These are phyloP conservation scores for Pseudogymnoascus sp. DNA, from an alignment of 2,329 filamentous ascomycete genomes.

Conservation along the genomic window DNA sequence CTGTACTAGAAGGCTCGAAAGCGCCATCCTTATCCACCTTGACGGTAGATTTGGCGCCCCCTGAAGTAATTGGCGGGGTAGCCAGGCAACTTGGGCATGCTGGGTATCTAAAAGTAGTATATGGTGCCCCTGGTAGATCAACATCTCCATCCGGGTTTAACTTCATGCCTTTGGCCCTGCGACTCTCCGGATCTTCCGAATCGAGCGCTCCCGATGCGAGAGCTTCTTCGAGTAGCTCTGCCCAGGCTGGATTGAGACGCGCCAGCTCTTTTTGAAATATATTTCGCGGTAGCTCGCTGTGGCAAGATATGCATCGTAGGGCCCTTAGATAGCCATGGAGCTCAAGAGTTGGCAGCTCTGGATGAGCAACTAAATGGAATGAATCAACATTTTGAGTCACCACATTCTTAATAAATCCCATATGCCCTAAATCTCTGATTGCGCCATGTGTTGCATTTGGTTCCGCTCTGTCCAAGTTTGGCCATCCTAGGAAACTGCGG, in stretches of 20 bases:
- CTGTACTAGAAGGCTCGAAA: constrained; percentile 56
- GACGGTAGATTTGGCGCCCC: constrained; percentile 50
- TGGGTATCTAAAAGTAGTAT: constrained; percentile 84
- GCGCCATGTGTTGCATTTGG: constrained; percentile 77
- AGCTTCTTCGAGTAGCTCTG: constrained; percentile 62
- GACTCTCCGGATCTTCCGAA: constrained; percentile 65
- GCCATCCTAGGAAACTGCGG: constrained; percentile 87
- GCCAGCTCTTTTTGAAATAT: constrained; percentile 69
- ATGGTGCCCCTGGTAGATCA: constrained; percentile 77
- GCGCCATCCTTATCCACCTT: constrained; percentile 73
- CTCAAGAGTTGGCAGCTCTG: constrained; percentile 65
- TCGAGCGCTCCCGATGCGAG: constrained; percentile 65
- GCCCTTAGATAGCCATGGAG: constrained; percentile 84
- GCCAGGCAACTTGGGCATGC: constrained; percentile 73
- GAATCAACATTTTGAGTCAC: constrained; percentile 98
- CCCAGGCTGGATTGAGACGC: constrained; percentile 78
- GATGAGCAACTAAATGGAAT: constrained; percentile 74
- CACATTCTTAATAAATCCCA: constrained; percentile 66
- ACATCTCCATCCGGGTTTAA: constrained; percentile 94
- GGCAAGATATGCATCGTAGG: constrained; percentile 73
- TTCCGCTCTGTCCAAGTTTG: constrained; percentile 64
- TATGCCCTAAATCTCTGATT: constrained; percentile 58
- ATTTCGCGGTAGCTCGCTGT: constrained; percentile 58
- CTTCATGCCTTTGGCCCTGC: constrained; percentile 59
- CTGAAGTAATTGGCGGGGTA: constrained; percentile 46